Evolutionary conservation across 371 early-diverging fungal species (phyloP).

Genomic region (Mortierella sp.): DNA sequence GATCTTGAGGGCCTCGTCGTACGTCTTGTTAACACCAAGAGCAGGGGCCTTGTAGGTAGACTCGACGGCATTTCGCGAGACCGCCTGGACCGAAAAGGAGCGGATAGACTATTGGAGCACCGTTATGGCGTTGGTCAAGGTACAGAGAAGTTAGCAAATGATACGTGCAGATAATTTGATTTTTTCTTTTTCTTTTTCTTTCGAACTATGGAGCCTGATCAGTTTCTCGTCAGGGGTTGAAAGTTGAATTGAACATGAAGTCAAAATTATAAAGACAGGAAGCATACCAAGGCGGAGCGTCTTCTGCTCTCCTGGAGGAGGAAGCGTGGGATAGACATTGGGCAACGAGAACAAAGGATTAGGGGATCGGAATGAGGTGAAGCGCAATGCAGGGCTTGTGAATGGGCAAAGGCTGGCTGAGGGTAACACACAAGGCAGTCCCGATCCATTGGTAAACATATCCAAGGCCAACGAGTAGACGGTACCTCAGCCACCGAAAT

Average conservation of each 20-base stretch:
- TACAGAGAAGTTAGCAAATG: background rate
- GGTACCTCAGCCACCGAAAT: conserved; percentile 13
- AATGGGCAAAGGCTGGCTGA: background rate
- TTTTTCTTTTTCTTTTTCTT: background rate
- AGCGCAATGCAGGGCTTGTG: background rate
- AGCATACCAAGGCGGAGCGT: conserved; percentile 29
- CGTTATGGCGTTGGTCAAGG: background rate
- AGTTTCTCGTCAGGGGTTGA: background rate
- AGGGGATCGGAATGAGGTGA: conserved; percentile 4
- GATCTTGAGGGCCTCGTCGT: conserved; percentile 82
- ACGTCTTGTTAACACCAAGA: conserved; percentile 73
- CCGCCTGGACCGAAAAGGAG: conserved; percentile 40
- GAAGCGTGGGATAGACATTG: conserved; percentile 48
- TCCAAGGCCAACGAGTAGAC: background rate
- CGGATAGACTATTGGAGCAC: conserved; percentile 28
- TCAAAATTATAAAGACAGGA: background rate
- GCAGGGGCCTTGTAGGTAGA: conserved; percentile 64
- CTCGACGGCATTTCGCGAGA: conserved; percentile 31
- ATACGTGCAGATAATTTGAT: background rate
- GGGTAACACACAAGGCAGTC: conserved; percentile 13
- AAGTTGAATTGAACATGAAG: background rate
- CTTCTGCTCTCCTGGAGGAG: conserved; percentile 36
- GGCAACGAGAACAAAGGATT: background rate
- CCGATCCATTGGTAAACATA: conserved; percentile 10
- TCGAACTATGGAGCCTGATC: conserved; percentile 17